Conservation (phyloP, 1,284 basidiomycete genomes). For the Trametes versicolor region DNA sequence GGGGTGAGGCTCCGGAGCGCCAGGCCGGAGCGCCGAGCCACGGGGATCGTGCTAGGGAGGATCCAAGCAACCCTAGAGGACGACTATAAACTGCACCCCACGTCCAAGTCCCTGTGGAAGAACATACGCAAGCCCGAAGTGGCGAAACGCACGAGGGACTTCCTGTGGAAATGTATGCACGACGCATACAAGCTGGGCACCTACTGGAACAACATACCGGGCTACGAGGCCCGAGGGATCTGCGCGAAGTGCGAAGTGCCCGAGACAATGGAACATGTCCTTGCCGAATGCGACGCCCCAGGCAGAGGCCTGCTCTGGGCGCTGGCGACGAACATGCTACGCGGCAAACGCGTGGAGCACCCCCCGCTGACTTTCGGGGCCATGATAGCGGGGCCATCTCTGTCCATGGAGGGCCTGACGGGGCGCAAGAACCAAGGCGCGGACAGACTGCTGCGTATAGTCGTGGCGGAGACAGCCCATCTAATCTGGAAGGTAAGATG, state of each 20-base stretch:
- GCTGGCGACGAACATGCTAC: background rate
- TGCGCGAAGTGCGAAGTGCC: constrained; percentile 13
- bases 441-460: background rate
- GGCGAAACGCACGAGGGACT: background rate
- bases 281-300: background rate
- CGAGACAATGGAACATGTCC: background rate
- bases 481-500: background rate
- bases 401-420: background rate
- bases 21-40: background rate
- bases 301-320: too few relatives aligned
- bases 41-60: background rate
- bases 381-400: background rate
- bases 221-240: constrained; percentile 29
- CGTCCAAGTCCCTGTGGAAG: background rate
- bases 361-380: background rate
- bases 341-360: too few relatives aligned
- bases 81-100: background rate
- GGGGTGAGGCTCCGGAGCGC: background rate
- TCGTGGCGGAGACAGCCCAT: background rate
- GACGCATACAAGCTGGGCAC: constrained; percentile 30
- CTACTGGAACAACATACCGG: constrained; percentile 36
- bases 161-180: constrained; percentile 24
- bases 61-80: background rate
- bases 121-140: background rate
- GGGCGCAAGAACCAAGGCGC: background rate